A percentile compares a stretch with the other conserved stretches of the same genome.
Evolutionary conservation across 176 grass and related monocot species (phyloP).

Genomic region (Eleusine coracana): DNA sequence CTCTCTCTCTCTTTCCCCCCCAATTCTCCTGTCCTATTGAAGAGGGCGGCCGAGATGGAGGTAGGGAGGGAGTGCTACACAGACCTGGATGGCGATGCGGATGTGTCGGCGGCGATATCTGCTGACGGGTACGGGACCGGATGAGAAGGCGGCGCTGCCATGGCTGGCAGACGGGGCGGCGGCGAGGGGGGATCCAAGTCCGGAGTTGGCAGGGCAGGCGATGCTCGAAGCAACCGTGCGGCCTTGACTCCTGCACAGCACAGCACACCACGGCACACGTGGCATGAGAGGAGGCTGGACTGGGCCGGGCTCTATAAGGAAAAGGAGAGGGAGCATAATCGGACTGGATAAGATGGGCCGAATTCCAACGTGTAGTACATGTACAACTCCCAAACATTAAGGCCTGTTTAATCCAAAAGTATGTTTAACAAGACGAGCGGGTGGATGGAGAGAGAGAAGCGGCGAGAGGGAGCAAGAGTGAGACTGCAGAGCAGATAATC

Average conservation of each 20-base stretch:
- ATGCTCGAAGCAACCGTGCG: not conserved
- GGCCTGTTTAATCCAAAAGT: too few species aligned
- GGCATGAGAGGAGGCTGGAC: too few species aligned
- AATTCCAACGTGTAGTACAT: too few species aligned
- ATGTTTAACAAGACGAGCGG: too few species aligned
- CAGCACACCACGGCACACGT: too few species aligned
- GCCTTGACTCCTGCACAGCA: not conserved
- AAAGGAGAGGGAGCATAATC: too few species aligned
- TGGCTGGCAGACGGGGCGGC: not conserved
- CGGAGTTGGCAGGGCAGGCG: constrained; percentile 1
- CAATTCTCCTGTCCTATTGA: not conserved
- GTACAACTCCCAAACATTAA: too few species aligned
- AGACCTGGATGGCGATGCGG: constrained; percentile 45
- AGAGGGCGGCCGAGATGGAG: not conserved
- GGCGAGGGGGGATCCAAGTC: constrained; percentile 7
- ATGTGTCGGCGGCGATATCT: constrained; percentile 10
- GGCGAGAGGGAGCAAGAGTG: too few species aligned
- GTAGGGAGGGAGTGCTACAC: not conserved
- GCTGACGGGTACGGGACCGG: not conserved
- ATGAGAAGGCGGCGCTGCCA: constrained; percentile 26
- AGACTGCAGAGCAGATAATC: too few species aligned
- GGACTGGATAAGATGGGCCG: too few species aligned
- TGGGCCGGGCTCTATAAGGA: too few species aligned
- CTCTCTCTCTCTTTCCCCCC: not conserved
- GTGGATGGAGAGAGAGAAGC: too few species aligned